A percentile compares a stretch with the other conserved stretches of the same genome.
phyloP scores from a whole-genome alignment of 2,329 filamentous ascomycete species.

The Chaetomiaceae sp. region DNA sequence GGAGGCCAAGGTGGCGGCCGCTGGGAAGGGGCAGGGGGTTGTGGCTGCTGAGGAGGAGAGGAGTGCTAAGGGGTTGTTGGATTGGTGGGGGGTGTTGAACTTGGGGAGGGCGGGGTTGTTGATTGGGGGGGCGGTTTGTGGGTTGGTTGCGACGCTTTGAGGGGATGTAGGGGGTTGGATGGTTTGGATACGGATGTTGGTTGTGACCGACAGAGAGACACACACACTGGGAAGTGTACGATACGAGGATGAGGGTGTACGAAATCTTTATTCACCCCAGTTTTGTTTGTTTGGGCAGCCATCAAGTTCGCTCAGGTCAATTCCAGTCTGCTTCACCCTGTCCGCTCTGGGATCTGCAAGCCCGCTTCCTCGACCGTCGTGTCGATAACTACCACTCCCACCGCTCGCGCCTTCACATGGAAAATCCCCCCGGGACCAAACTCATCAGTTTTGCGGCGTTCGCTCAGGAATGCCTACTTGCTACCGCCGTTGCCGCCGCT shows the following conservation, averaged over 20 bases:
- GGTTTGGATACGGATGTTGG: background rate
- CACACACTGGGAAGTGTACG: background rate
- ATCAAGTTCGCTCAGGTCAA: background rate
- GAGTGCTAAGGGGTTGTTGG: constrained; percentile 46
- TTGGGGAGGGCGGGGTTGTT: constrained; percentile 31
- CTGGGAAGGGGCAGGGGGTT: constrained; percentile 33
- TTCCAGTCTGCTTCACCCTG: background rate
- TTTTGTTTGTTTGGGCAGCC: background rate
- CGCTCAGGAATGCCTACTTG: constrained; percentile 5
- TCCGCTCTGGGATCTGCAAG: background rate
- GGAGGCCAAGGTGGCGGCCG: constrained; percentile 30
- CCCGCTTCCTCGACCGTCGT: too few relatives aligned
- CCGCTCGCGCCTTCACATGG: too few relatives aligned
- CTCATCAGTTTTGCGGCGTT: too few relatives aligned
- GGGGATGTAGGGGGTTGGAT: background rate
- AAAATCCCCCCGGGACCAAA: too few relatives aligned
- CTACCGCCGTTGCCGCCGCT: background rate
- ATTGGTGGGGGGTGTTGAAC: constrained; percentile 52
- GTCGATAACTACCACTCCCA: too few relatives aligned
- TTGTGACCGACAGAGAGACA: background rate
- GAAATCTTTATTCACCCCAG: too few relatives aligned
- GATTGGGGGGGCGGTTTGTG: constrained; percentile 25
- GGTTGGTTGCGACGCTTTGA: constrained; percentile 28
- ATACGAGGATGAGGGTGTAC: too few relatives aligned
- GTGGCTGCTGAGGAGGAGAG: constrained; percentile 33